Percentiles rank a stretch among this genome's conserved stretches.
Conservation (phyloP, 73 alveolate genomes). For the Strombidium stylifer region DNA sequence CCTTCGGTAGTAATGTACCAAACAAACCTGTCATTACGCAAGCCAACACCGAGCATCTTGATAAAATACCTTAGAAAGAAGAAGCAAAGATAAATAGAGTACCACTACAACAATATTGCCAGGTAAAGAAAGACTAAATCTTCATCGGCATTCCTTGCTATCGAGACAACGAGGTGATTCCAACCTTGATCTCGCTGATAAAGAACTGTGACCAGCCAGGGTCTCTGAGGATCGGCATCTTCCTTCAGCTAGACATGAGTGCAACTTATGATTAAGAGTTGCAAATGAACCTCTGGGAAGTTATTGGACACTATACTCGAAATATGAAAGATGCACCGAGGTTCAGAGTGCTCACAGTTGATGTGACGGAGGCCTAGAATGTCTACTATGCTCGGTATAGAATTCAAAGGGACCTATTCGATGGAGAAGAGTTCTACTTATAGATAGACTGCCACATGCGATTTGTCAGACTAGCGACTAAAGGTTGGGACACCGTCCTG, state of each 20-base stretch:
- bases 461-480: no score
- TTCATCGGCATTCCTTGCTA: constrained; percentile 58
- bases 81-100: neutral
- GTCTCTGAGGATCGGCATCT: constrained; percentile 43
- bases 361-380: constrained; percentile 63
- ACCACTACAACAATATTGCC: neutral
- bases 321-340: neutral
- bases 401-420: constrained; percentile 57
- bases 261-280: constrained; percentile 5
- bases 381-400: constrained; percentile 74
- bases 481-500: constrained; percentile 62
- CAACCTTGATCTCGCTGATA: constrained; percentile 17
- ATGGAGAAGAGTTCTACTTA: constrained; percentile 56
- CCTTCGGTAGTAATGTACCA: no score
- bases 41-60: no score
- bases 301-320: neutral
- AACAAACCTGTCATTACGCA: no score
- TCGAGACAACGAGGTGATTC: constrained; percentile 41
- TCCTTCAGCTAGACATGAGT: constrained; percentile 16
- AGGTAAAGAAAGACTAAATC: constrained; percentile 1
- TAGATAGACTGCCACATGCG: constrained; percentile 81
- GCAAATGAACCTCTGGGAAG: neutral
- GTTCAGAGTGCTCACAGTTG: constrained; percentile 23
- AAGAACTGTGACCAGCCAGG: constrained; percentile 1
- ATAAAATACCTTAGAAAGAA: no score